Evolutionary conservation across 768 basidiomycete species (phyloP), one percentile per base, ranked within the genome.

Genomic region (Hygrophoropsis aurantiaca): DNA sequence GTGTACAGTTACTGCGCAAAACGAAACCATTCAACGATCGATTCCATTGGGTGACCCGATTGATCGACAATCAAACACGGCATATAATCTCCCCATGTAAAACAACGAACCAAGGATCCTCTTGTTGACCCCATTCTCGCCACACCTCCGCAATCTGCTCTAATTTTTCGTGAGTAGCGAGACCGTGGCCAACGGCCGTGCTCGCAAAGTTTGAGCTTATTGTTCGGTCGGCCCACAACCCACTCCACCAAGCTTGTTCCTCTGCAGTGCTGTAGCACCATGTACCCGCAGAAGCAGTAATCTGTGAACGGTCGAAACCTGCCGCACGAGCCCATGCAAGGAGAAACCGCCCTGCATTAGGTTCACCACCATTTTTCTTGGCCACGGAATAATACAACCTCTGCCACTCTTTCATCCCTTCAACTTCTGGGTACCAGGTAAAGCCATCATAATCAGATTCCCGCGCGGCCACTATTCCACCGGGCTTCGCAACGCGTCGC

Each of bases 401-500:
- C 11, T 46, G 16, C 56, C 62, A 71, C 34, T 60, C 63, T 1
- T 42, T 44, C 59, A 71, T 59, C 60, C 53, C 58, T 53, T 53
- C 64, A 34, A 51, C 25, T 39, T 68, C 63, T 1, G 75, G 74
- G 51, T 60, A 68, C 66, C 68, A 72, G 7, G 27, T 30, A 13
- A 30, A 30, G 3, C 62, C 42, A 16, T 48, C 55, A 20, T 65
- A 61, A 54, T 78, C 74, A 8, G 62, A 52, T 47, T 79, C 79
- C 18, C 78, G 67, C 5, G 57, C 63, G 3, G 75, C 73, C 36
- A 81, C 68, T 44, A 78, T 49, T 1, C 77, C 77, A 2, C 74
- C 75, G 1, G 67, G 61, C 51, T 73, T 74, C 0, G 70, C 61
- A n/a, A 74, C 72, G 32, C 75, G 64, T 15, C 60, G 54, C 72